Evolutionary conservation across 306 rosid species (phyloP).

Genomic region (Astragalus membranaceus): DNA sequence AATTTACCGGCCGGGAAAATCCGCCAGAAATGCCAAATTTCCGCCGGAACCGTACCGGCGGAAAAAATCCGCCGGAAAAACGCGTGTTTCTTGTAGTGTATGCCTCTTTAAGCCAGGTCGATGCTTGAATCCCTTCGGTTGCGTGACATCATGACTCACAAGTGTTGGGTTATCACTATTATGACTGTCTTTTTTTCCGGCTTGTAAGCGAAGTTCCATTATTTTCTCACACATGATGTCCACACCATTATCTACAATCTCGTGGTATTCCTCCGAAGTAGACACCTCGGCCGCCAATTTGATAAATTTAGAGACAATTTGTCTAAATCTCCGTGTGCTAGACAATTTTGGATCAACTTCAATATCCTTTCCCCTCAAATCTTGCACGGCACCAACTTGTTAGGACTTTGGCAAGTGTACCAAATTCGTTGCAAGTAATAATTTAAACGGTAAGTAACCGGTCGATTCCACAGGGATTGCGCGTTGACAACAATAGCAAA

Average conservation of each 20-base stretch:
- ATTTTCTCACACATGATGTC: background rate
- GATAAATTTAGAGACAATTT: background rate
- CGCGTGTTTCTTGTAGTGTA: too few species aligned
- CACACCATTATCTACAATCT: background rate
- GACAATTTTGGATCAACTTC: background rate
- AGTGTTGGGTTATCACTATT: background rate
- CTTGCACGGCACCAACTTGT: background rate
- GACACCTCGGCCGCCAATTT: background rate
- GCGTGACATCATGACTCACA: background rate
- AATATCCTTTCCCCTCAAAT: background rate
- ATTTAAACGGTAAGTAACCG: too few species aligned
- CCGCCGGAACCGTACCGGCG: too few species aligned
- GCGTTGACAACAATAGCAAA: too few species aligned
- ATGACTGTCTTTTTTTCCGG: background rate
- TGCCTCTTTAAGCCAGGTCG: background rate
- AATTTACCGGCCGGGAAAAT: too few species aligned
- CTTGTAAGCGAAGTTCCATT: background rate
- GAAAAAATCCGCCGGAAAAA: too few species aligned
- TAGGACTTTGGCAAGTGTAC: too few species aligned
- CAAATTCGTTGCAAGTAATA: too few species aligned
- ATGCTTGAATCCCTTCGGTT: background rate
- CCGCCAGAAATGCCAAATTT: too few species aligned
- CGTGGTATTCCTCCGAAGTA: background rate
- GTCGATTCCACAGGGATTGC: too few species aligned
- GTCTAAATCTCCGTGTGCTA: background rate